phyloP scores from a whole-genome alignment of 352 stramenopile genomes.

The Phytophthora cryptogea region DNA sequence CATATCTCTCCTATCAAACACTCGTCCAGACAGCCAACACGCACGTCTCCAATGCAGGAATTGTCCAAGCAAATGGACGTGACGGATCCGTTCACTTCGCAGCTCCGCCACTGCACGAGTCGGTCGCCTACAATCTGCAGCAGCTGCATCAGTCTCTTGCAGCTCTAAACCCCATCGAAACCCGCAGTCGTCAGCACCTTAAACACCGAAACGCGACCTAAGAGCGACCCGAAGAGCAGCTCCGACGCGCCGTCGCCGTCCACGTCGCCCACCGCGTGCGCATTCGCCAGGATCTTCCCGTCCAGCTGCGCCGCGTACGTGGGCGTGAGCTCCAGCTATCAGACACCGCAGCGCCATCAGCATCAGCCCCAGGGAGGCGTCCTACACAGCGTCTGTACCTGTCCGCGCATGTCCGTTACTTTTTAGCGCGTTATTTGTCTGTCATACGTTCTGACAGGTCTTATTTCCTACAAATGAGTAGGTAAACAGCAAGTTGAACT shows the following conservation, averaged over 20 bases:
- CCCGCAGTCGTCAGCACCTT: constrained; percentile 44
- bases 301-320: constrained; percentile 64
- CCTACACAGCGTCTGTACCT: constrained; percentile 16
- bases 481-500: constrained; percentile 1
- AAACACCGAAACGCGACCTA: constrained; percentile 65
- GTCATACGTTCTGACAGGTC: neutral
- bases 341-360: constrained; percentile 4
- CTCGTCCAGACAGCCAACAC: constrained; percentile 7
- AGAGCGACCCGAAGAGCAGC: constrained; percentile 68
- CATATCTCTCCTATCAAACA: neutral
- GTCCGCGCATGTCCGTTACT: constrained; percentile 24
- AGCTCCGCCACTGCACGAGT: constrained; percentile 61
- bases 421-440: too few species aligned
- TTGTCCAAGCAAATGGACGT: constrained; percentile 68
- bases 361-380: neutral
- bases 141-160: neutral
- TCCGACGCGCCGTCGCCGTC: constrained; percentile 68
- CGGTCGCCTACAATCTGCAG: constrained; percentile 51
- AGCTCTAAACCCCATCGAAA: neutral
- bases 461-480: neutral
- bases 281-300: constrained; percentile 73
- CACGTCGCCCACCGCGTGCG: constrained; percentile 63
- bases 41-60: constrained; percentile 41
- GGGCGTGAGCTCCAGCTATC: constrained; percentile 69
- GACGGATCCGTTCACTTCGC: constrained; percentile 70